Percentiles rank a stretch among this genome's conserved stretches.
Evolutionary conservation across 2,329 filamentous ascomycete species (phyloP).

Genomic region (Cordyceps cicadae): DNA sequence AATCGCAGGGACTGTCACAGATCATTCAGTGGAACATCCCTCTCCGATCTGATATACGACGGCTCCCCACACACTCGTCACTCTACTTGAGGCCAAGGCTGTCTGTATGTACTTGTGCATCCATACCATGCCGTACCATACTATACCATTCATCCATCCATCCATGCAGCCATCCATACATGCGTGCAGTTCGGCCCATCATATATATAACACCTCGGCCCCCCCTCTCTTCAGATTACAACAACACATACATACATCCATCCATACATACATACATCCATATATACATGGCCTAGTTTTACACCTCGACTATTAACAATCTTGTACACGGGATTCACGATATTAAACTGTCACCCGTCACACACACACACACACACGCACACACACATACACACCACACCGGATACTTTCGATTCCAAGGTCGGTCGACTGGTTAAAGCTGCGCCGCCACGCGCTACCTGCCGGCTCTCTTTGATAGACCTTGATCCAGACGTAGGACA

Average conservation of each 20-base stretch:
- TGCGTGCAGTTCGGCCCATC: not conserved
- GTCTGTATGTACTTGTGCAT: not conserved
- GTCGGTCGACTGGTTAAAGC: not conserved
- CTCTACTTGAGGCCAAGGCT: not conserved
- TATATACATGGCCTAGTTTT: not conserved
- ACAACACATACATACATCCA: not conserved
- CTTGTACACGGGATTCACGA: not conserved
- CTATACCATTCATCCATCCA: no score
- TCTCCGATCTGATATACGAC: slow-evolving; percentile 5
- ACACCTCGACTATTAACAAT: not conserved
- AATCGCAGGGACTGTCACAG: not conserved
- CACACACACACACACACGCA: no score
- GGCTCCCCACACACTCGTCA: not conserved
- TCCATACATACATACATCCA: not conserved
- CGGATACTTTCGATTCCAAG: not conserved
- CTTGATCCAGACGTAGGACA: not conserved
- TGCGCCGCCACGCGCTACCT: not conserved
- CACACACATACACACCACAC: no score
- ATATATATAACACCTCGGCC: slow-evolving; percentile 14
- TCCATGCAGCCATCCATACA: no score
- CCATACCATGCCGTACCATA: no score
- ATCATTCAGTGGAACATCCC: slow-evolving; percentile 10
- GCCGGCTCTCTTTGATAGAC: not conserved
- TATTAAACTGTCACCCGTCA: not conserved
- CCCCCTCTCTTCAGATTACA: slow-evolving; percentile 15